Percentiles rank a stretch among this genome's conserved stretches.
Conservation (phyloP, 805 yeast genomes). For the Cyberlindnera mrakii region DNA sequence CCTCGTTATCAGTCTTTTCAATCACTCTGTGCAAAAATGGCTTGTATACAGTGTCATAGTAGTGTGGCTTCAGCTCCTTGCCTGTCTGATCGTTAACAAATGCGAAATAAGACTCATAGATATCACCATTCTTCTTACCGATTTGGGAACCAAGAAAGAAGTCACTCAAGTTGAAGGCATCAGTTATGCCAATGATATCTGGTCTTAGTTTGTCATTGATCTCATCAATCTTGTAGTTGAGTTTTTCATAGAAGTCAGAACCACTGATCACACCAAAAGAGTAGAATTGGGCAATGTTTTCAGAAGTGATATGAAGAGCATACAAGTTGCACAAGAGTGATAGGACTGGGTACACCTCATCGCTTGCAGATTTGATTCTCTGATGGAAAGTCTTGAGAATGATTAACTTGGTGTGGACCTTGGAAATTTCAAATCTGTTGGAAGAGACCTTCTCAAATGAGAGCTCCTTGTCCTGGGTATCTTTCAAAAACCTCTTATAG, state of each 20-base stretch:
- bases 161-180: constrained; percentile 76
- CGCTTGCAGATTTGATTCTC: constrained; percentile 26
- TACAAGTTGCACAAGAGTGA: constrained; percentile 52
- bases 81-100: constrained; percentile 40
- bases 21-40: constrained; percentile 20
- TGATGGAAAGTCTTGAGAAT: constrained; percentile 27
- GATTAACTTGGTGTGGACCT: constrained; percentile 32
- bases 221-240: constrained; percentile 21
- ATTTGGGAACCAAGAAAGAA: constrained; percentile 76
- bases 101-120: constrained; percentile 72
- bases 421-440: constrained; percentile 24
- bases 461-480: constrained; percentile 9
- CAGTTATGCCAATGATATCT: constrained; percentile 74
- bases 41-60: constrained; percentile 13
- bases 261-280: constrained; percentile 43
- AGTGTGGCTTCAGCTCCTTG: constrained; percentile 54
- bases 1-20: constrained; percentile 17
- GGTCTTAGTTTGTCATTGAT: constrained; percentile 45
- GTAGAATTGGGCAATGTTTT: constrained; percentile 59
- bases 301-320: constrained; percentile 52
- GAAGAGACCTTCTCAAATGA: constrained; percentile 22
- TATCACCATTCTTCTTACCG: constrained; percentile 76
- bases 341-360: constrained; percentile 35
- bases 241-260: constrained; percentile 30
- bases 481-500: constrained; percentile 8